Evolutionary conservation across 768 basidiomycete species (phyloP), one percentile per base, ranked within the genome.

Genomic region (Lentinula aciculospora): DNA sequence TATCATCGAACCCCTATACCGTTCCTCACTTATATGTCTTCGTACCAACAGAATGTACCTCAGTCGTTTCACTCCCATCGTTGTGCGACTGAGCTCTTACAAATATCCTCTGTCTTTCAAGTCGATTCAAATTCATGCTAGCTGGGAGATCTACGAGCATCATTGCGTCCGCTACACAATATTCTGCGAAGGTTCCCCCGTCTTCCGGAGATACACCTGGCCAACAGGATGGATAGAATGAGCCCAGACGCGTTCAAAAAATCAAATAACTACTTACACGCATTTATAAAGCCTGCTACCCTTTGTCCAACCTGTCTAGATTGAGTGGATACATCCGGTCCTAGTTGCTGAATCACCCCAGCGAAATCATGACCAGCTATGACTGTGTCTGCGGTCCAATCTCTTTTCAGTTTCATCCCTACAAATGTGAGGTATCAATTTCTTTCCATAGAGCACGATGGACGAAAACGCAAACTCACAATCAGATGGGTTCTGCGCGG

Each of bases 111-210:
- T n/a, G n/a, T n/a, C n/a, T n/a, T n/a, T n/a, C n/a, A n/a, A n/a
- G n/a, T 62, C 27, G 58, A 62, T 53, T 65, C 64, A 46, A 56
- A 31, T 31, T 34, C 56, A 61, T 36, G n/a, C 32, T 12, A 17
- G 63, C 60, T 3, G 62, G 62, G 17, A 65, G 34, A 21, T 55
- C 44, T 3, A 65, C 37, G 25, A 65, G 57, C 12, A 65, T 34
- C 15, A 55, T 21, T 23, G 64, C 60, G 42, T 65, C 64, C 27
- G 62, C 62, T 37, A 65, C 58, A 51, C 58, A 60, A 50, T 63
- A 65, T 53, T 65, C 60, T 21, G 60, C 62, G 37, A 63, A 65
- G 7, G 53, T 29, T 4, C 53, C 53, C 2, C 58, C 54, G 12
- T 25, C n/a, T 49, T 55, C 54, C 19, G 27, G 13, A 8, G 28